phyloP scores from a whole-genome alignment of 1,284 basidiomycete species.

The Golubevia sp. region DNA sequence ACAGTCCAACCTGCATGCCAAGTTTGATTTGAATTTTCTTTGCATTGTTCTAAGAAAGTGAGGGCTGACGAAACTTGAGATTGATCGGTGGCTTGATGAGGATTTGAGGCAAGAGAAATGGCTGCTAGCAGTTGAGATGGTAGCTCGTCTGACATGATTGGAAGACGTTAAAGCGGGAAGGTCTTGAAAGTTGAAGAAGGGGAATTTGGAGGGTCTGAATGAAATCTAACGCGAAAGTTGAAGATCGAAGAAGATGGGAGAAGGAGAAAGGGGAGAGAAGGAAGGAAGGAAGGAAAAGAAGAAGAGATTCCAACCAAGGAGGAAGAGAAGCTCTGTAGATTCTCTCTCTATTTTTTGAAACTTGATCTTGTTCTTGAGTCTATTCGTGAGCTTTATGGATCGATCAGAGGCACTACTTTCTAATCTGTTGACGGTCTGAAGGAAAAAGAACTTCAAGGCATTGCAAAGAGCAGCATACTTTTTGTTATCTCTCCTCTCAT shows the following conservation, averaged over 20 bases:
- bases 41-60: constrained; percentile 76
- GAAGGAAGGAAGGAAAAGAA: constrained; percentile 4
- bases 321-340: too few relatives aligned
- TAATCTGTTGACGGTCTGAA: too few relatives aligned
- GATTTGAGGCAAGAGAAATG: constrained; percentile 81
- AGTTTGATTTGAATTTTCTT: constrained; percentile 73
- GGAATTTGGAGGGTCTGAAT: background rate
- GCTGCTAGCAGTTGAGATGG: constrained; percentile 74
- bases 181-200: background rate
- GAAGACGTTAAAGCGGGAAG: background rate
- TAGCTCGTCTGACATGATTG: constrained; percentile 12
- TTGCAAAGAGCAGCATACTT: too few relatives aligned
- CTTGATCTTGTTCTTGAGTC: too few relatives aligned
- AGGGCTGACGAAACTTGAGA: constrained; percentile 73
- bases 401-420: too few relatives aligned
- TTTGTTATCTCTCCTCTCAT: too few relatives aligned
- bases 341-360: too few relatives aligned
- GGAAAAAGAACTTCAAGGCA: too few relatives aligned
- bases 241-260: background rate
- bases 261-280: constrained; percentile 3
- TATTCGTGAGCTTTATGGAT: too few relatives aligned
- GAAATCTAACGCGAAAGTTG: background rate
- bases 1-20: constrained; percentile 68
- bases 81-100: constrained; percentile 65
- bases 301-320: background rate